Percentiles rank a stretch among this genome's conserved stretches.
Evolutionary conservation across 768 basidiomycete genomes (phyloP).

Genomic region (Amanita brunnescens): DNA sequence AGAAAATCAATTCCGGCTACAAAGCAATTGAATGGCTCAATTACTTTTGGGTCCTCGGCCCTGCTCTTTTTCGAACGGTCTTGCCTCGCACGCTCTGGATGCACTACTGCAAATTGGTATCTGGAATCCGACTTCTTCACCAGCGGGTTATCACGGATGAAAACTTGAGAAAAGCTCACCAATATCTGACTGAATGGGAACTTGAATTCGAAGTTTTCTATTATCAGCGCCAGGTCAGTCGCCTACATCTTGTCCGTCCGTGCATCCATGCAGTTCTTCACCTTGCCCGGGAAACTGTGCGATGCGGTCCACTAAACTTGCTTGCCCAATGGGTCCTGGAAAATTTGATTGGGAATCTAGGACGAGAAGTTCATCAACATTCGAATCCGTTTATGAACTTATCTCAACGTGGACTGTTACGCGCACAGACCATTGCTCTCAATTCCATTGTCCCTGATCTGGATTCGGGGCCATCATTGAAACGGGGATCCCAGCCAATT

Average conservation of each 20-base stretch:
- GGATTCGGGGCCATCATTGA: neutral
- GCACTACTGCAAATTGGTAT: conserved; percentile 18
- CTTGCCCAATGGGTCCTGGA: conserved; percentile 24
- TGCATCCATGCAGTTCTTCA: conserved; percentile 22
- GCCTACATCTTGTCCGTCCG: conserved; percentile 23
- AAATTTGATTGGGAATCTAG: conserved; percentile 13
- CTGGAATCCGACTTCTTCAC: conserved; percentile 14
- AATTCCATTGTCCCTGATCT: conserved; percentile 11
- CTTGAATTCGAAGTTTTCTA: conserved; percentile 23
- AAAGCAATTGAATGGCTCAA: conserved; percentile 21
- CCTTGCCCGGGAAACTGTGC: conserved; percentile 14
- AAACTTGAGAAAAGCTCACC: conserved; percentile 13
- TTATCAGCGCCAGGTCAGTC: conserved; percentile 14
- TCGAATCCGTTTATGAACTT: conserved; percentile 19
- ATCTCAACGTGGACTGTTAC: conserved; percentile 13
- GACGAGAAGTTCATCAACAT: conserved; percentile 11
- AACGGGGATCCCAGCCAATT: conserved; percentile 3
- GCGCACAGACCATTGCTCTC: conserved; percentile 13
- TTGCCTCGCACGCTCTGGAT: conserved; percentile 14
- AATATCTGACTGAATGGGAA: conserved; percentile 15
- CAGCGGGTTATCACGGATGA: conserved; percentile 8
- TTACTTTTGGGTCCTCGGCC: conserved; percentile 20
- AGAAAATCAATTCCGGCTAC: conserved; percentile 22
- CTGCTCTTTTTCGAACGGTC: conserved; percentile 15
- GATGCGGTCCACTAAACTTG: conserved; percentile 15